A percentile compares a stretch with the other conserved stretches of the same genome.
phyloP scores from a whole-genome alignment of 345 rosid genomes.

The Rhodamnia rubescens region DNA sequence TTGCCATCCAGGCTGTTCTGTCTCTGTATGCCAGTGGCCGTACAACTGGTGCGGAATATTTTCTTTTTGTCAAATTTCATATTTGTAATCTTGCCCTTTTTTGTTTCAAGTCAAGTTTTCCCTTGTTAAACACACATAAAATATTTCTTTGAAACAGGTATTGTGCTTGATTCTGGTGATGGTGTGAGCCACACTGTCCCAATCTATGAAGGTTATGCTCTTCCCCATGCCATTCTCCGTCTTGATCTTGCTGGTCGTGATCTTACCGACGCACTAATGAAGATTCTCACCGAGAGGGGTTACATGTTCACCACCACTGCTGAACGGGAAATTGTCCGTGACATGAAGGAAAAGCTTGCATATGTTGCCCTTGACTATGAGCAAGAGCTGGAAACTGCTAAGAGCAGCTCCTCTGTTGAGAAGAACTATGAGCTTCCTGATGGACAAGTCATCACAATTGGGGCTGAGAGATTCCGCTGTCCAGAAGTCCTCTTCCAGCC shows the following conservation, averaged over 20 bases:
- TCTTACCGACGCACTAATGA: slow-evolving; percentile 54
- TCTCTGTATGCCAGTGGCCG: slow-evolving; percentile 60
- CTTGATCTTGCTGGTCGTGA: slow-evolving; percentile 57
- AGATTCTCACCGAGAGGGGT: slow-evolving; percentile 58
- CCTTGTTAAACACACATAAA: background rate
- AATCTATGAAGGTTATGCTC: slow-evolving; percentile 53
- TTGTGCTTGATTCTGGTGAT: slow-evolving; percentile 68
- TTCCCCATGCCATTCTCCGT: slow-evolving; percentile 55
- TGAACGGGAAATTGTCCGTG: slow-evolving; percentile 86
- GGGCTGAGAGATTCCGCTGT: slow-evolving; percentile 64
- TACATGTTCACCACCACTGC: slow-evolving; percentile 63
- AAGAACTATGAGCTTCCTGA: slow-evolving; percentile 58
- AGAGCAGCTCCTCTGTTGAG: slow-evolving; percentile 54
- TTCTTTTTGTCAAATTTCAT: background rate
- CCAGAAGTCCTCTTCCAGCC: slow-evolving; percentile 66
- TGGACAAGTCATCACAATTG: slow-evolving; percentile 52
- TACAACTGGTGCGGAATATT: slow-evolving; percentile 32
- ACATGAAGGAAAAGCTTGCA: slow-evolving; percentile 70
- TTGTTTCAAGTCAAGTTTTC: background rate
- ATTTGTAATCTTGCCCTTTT: background rate
- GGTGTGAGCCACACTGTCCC: slow-evolving; percentile 66
- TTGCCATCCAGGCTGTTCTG: slow-evolving; percentile 56
- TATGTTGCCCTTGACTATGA: slow-evolving; percentile 55
- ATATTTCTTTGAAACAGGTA: slow-evolving; percentile 18
- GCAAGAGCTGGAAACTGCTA: slow-evolving; percentile 51